These are phyloP conservation scores for Leucocoprinus leucothites DNA, from an alignment of 768 basidiomycete genomes.

Conservation along the genomic window DNA sequence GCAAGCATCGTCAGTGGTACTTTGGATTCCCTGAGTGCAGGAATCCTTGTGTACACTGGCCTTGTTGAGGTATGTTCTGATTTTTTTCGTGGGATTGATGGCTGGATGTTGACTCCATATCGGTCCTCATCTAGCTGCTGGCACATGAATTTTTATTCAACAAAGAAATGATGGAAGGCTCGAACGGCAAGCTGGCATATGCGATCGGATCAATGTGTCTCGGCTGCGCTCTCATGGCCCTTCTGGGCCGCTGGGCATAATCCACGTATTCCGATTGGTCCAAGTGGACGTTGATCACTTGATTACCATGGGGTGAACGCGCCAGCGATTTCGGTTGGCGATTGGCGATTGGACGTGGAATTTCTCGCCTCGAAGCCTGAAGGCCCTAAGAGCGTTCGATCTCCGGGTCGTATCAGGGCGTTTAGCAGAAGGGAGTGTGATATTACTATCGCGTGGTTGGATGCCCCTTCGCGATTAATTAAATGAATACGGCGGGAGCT, in stretches of 20 bases:
- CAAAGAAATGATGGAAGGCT: constrained; percentile 76
- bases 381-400: no score
- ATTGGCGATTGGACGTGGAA: no score
- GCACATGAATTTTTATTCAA: constrained; percentile 96
- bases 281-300: background rate
- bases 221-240: constrained; percentile 87
- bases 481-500: no score
- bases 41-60: constrained; percentile 86
- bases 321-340: no score
- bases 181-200: constrained; percentile 63
- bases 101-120: background rate
- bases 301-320: no score
- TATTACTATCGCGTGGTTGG: no score
- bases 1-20: constrained; percentile 83
- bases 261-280: background rate
- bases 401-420: no score
- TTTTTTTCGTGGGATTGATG: background rate
- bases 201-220: constrained; percentile 75
- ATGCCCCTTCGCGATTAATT: no score
- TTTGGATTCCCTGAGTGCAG: constrained; percentile 81
- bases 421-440: no score
- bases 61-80: constrained; percentile 64
- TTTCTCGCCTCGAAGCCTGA: no score
- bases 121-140: constrained; percentile 51
- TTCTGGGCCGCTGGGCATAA: constrained; percentile 89